A percentile compares a stretch with the other conserved stretches of the same genome.
These are phyloP conservation scores for Talaromyces trachyspermus DNA, from an alignment of 495 filamentous ascomycete species.

Conservation along the genomic window DNA sequence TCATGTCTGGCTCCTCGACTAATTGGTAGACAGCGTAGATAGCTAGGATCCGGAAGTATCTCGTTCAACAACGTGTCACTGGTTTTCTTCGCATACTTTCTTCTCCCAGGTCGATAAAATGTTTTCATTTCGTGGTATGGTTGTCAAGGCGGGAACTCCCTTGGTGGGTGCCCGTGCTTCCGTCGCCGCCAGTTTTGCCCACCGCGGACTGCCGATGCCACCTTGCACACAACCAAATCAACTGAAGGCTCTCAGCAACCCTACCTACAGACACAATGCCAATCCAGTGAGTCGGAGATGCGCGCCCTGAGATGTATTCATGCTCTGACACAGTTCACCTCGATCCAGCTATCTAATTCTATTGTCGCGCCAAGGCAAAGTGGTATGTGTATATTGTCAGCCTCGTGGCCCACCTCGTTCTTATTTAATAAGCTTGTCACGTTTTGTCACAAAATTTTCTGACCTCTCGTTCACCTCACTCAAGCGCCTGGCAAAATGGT, in stretches of 20 bases:
- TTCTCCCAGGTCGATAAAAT: too few species aligned
- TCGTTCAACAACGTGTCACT: too few species aligned
- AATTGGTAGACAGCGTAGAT: too few species aligned
- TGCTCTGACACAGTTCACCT: constrained; percentile 4
- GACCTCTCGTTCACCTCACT: constrained; percentile 26
- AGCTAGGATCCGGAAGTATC: too few species aligned
- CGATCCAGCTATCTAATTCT: constrained; percentile 83
- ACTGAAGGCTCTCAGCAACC: neutral
- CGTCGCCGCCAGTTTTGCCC: constrained; percentile 4
- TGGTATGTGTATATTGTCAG: constrained; percentile 59
- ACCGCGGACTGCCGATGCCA: neutral
- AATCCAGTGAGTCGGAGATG: constrained; percentile 8
- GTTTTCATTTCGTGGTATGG: too few species aligned
- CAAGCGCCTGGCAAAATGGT: constrained; percentile 99
- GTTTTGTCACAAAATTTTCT: constrained; percentile 7
- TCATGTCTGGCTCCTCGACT: too few species aligned
- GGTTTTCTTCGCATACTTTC: too few species aligned
- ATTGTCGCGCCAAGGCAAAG: constrained; percentile 96
- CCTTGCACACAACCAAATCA: constrained; percentile 2
- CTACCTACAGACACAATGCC: constrained; percentile 2
- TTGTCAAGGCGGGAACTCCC: too few species aligned
- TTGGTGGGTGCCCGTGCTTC: too few species aligned
- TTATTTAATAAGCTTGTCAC: constrained; percentile 16
- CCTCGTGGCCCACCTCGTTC: constrained; percentile 20
- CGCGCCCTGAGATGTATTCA: neutral